Evolutionary conservation across 495 filamentous ascomycete species (phyloP), one percentile per base, ranked within the genome.

Genomic region (Aspergillus baeticus): DNA sequence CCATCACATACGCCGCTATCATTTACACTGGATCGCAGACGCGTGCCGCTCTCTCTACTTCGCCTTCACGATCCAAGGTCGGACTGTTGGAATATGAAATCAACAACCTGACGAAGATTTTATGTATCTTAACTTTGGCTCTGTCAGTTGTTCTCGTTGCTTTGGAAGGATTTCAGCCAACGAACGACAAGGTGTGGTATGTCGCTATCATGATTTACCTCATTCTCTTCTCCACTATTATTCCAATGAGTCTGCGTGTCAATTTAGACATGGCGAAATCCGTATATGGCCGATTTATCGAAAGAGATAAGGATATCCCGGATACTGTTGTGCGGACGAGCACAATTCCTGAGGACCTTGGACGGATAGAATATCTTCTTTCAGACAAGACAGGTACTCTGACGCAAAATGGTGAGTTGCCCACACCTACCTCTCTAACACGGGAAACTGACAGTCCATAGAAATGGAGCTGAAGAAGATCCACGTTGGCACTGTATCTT

Each of bases 391-490:
- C 94, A 8, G 94, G 94, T 8, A 99, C 94, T 10, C 71, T 99
- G 51, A 99, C 94, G 10, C 92, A 97, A 64, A 99, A 99, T 67
- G 85, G 80, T 81, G 58, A 63, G 72, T 62, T 18, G 8, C 17
- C 17, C 10, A 21, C 22, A 15, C 13, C 17, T 13, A 23, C 10
- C 21, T 29, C 22, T 37, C 10, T 49, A 14, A 31, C 26, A 41
- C 39, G 23, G 31, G 46, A 48, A 41, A 56, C 61, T 52, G 36
- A 64, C 35, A 43, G 42, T 21, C 4, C 52, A 13, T 44, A 83
- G 90, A 97, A 62, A 98, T 98, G 93, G 94, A 96, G 70, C 82
- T 99, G 79, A 96, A 92, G 65, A 99, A 98, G 71, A 92, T 98
- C 23, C 95, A 98, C 63, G 91, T 99, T 55, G 95, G 95, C 1